Conservation (phyloP, 2,329 filamentous ascomycete species). For the Trichoderma simmonsii region DNA sequence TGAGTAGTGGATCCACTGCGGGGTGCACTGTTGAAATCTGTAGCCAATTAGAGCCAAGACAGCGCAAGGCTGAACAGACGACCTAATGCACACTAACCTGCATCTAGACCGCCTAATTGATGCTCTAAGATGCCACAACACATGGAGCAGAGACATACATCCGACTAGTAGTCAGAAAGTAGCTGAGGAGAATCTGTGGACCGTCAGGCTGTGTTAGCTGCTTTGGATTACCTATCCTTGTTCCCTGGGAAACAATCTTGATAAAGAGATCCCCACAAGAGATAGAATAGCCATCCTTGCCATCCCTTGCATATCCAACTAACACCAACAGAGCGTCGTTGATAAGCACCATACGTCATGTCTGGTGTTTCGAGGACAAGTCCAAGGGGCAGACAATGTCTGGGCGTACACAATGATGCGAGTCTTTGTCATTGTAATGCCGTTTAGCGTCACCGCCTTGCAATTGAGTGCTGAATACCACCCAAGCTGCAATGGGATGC, state of each 20-base stretch:
- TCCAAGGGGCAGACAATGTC: background rate
- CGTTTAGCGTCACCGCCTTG: background rate
- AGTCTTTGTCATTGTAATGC: background rate
- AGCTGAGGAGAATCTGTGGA: background rate
- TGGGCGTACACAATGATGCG: background rate
- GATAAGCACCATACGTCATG: background rate
- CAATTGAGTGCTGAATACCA: constrained; percentile 1
- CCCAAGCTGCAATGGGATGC: background rate
- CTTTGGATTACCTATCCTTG: background rate
- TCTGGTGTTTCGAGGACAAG: background rate
- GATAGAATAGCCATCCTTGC: background rate
- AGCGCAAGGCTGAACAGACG: constrained; percentile 7
- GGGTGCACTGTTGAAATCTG: background rate
- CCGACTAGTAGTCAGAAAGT: background rate
- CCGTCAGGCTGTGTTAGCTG: background rate
- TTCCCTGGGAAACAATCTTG: background rate
- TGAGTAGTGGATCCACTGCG: constrained; percentile 13
- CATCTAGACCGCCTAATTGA: constrained; percentile 9
- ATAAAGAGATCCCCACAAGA: background rate
- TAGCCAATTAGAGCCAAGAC: background rate
- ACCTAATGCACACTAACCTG: constrained; percentile 8
- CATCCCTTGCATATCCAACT: background rate
- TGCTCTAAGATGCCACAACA: background rate
- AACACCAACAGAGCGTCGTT: background rate
- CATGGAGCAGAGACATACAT: background rate